Evolutionary conservation across 2,329 filamentous ascomycete species (phyloP), one percentile per base, ranked within the genome.

Genomic region (Zasmidium cellare): DNA sequence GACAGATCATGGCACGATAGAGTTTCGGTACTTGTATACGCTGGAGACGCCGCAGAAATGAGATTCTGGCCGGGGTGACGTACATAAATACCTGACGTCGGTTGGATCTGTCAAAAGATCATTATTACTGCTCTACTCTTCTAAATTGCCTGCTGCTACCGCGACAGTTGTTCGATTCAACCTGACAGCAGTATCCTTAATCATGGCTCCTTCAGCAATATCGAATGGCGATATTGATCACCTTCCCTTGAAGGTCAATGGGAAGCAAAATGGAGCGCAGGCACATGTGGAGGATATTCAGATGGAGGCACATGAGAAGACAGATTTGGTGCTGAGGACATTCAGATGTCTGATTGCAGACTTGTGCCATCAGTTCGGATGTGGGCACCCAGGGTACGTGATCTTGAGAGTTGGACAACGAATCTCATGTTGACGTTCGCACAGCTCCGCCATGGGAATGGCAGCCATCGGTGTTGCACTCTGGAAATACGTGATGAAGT

Each of bases 291-390:
- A 67, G 9, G 57, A 68, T 19, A 59, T 71, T 16, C 59, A 67
- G 55, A 61, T 69, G 62, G 68, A 70, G 53, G 61, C 64, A 9
- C 49, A 64, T 12, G 65, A 71, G 41, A 69, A 70, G 59, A 68
- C 70, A 50, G 65, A 85, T 50, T 69, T 82, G 19, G 83, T 87
- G 1, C 72, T 89, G 51, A 80, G 79, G 64, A 83, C 82, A 5
- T 87, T 88, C 67, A 78, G 87, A 55, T 75, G 82, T 51, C 73
- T 89, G 25, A 86, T 89, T 58, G 85, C 87, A 46, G 87, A 90
- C 68, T 73, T 90, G 2, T 89, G 86, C 66, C 81, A 89, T 69
- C 86, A 89, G 63, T 90, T 88, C 72, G 84, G 84, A 61, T 86
- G 86, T 35, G 87, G 87, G 0, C 87, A 89, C 67, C 87, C 86